phyloP scores from a whole-genome alignment of 202 grass and related monocot genomes.

The Miscanthus sacchariflorus region DNA sequence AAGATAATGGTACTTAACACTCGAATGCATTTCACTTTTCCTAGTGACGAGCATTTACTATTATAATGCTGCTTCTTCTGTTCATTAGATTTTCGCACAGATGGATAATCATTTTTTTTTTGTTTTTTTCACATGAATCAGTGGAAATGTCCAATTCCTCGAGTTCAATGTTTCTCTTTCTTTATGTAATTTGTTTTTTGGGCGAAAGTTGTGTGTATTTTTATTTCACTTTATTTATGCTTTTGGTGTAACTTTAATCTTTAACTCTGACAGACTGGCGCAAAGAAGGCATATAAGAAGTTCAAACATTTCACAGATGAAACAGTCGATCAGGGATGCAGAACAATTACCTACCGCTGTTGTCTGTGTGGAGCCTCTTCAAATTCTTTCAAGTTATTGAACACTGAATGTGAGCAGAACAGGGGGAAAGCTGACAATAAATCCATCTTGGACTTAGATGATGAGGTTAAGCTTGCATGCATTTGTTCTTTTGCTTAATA shows the following conservation, averaged over 20 bases:
- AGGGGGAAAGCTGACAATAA: conserved; percentile 51
- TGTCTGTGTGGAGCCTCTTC: conserved; percentile 77
- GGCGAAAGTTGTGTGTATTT: neutral
- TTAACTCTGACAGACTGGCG: conserved; percentile 69
- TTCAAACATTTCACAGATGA: conserved; percentile 61
- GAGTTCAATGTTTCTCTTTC: neutral
- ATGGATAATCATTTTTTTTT: conserved; percentile 25
- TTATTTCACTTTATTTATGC: conserved; percentile 3
- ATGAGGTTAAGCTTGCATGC: conserved; percentile 58
- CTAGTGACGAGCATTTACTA: conserved; percentile 1
- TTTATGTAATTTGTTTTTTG: neutral
- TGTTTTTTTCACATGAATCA: conserved; percentile 30
- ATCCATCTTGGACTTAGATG: conserved; percentile 44
- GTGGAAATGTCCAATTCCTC: conserved; percentile 39
- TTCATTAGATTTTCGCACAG: neutral
- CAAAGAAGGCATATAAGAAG: conserved; percentile 75
- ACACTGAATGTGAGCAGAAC: conserved; percentile 50
- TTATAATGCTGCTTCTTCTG: neutral
- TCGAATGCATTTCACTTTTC: neutral
- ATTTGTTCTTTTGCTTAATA: conserved; percentile 39
- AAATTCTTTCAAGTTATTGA: conserved; percentile 67
- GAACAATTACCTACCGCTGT: conserved; percentile 60
- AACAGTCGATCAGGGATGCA: conserved; percentile 63
- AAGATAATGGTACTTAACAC: conserved; percentile 76
- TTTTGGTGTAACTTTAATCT: conserved; percentile 35